Evolutionary conservation across 768 basidiomycete species (phyloP).

Genomic region (Lactifluus volemus): DNA sequence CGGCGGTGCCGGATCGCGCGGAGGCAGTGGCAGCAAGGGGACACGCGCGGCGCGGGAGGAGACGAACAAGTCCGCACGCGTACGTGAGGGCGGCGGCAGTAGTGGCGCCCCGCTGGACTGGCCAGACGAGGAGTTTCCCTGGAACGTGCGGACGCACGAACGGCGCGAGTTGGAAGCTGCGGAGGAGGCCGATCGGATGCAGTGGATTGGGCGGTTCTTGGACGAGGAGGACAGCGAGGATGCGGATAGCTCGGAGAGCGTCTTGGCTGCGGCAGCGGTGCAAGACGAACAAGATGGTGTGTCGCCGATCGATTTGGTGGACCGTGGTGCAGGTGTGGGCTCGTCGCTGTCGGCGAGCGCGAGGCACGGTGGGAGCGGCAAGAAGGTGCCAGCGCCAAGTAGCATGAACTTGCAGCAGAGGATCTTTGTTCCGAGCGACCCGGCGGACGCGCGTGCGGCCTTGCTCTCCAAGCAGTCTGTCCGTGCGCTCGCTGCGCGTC

Average conservation of each 20-base stretch:
- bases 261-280: neutral
- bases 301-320: slow-evolving; percentile 23
- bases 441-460: slow-evolving; percentile 68
- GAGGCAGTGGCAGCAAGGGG: neutral
- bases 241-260: slow-evolving; percentile 31
- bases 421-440: slow-evolving; percentile 50
- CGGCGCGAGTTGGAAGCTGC: slow-evolving; percentile 42
- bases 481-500: slow-evolving; percentile 47
- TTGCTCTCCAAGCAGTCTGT: slow-evolving; percentile 65
- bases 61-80: neutral
- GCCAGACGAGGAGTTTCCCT: slow-evolving; percentile 74
- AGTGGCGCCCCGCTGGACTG: slow-evolving; percentile 46
- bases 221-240: slow-evolving; percentile 64
- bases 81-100: neutral
- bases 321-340: slow-evolving; percentile 14
- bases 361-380: slow-evolving; percentile 47
- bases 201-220: slow-evolving; percentile 61
- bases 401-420: slow-evolving; percentile 25
- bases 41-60: neutral
- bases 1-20: slow-evolving; percentile 13
- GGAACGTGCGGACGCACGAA: slow-evolving; percentile 55
- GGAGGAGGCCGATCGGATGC: slow-evolving; percentile 51
- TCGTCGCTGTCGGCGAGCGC: slow-evolving; percentile 19
- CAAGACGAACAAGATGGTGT: slow-evolving; percentile 28
- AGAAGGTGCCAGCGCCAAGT: slow-evolving; percentile 47